Evolutionary conservation across 2,329 filamentous ascomycete species (phyloP), one percentile per base, ranked within the genome.

Genomic region (Lachnellula suecica): DNA sequence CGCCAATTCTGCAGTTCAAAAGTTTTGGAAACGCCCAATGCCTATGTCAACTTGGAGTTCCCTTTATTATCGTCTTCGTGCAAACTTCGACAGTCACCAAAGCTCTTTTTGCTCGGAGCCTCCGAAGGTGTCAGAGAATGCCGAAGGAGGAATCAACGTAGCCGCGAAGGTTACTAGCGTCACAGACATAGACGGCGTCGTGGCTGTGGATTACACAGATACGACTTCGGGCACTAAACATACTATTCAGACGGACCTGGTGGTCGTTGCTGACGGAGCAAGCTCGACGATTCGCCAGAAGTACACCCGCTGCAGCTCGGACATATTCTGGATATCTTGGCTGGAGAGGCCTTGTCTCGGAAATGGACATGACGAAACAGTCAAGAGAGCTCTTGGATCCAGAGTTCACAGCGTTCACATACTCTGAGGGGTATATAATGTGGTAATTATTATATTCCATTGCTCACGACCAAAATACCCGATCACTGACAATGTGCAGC

Each of bases 361-460:
- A 77, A 55, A 49, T 57, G n/a, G 67, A 71, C 31, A 67, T 70
- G 4, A 70, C 67, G 23, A 63, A 66, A 19, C 56, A 65, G 4
- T 60, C 71, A 6, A 66, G 59, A 35, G 61, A 66, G 15, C 65
- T 66, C 1, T 71, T 74, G 45, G 57, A 61, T 46, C 63, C 72
- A 20, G 63, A 67, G 2, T 74, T 75, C 51, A 72, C 70, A 5
- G 74, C 72, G 61, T 75, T 68, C n/a, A 24, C 42, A 59, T 69
- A 73, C 50, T 57, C 60, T 4, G 64, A 63, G 1, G 70, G 68
- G 4, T 72, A 75, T 53, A 72, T 74, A 51, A 63, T 75, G 2
- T 63, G 67, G 44, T 60, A 51, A 43, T 47, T 44, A 15, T 9
- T 25, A 4, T 11, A 31, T 31, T 7, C n/a, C n/a, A 31, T 31